Percentiles rank a stretch among this genome's conserved stretches.
Evolutionary conservation across 345 rosid genomes (phyloP).

Genomic region (Salix arbutifolia): DNA sequence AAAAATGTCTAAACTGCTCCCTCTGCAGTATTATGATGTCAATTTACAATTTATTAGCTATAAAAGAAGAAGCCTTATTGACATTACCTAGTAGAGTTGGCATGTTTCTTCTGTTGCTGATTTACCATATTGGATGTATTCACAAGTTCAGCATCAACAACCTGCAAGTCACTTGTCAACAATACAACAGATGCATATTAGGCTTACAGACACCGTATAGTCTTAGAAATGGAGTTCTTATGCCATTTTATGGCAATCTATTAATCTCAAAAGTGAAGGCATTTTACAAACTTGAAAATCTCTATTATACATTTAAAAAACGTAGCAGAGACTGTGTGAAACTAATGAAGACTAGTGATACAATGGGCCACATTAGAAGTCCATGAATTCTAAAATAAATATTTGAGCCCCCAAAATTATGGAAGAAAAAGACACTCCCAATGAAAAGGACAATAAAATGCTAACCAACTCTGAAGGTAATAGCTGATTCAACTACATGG

Average conservation of each 20-base stretch:
- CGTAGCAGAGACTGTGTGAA: not conserved
- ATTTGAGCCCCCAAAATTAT: not conserved
- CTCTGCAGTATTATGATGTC: not conserved
- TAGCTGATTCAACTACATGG: constrained; percentile 24
- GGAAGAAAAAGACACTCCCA: not conserved
- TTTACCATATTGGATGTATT: constrained; percentile 20
- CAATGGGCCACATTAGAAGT: not conserved
- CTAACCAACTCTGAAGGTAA: not conserved
- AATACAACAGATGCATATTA: not conserved
- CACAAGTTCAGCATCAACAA: constrained; percentile 30
- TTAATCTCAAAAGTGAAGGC: not conserved
- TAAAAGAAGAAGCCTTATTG: not conserved
- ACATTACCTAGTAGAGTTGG: constrained; percentile 39
- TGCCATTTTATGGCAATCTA: not conserved
- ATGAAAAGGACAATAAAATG: not conserved
- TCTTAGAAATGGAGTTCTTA: not conserved
- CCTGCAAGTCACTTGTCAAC: constrained; percentile 32
- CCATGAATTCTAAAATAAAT: not conserved
- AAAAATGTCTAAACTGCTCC: not conserved
- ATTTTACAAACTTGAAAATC: not conserved
- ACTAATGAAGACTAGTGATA: not conserved
- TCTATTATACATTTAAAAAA: not conserved
- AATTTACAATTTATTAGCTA: not conserved
- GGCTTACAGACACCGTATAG: not conserved
- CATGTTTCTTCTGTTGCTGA: constrained; percentile 38